phyloP scores from a whole-genome alignment of 2,329 filamentous ascomycete species.

The Colletotrichum acutatum region DNA sequence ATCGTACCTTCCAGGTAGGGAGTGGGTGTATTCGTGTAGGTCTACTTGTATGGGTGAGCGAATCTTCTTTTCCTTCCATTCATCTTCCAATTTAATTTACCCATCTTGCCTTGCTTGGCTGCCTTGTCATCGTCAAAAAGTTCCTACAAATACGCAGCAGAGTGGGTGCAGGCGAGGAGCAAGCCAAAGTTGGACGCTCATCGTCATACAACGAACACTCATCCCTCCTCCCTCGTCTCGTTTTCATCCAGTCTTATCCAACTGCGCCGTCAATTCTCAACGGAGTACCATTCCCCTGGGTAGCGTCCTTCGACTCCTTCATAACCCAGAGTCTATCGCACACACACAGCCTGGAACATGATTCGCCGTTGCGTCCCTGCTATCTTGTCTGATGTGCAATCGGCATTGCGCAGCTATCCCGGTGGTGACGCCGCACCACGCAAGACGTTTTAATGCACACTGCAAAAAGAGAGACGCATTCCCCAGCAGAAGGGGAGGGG shows the following conservation, averaged over 20 bases:
- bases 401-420: constrained; percentile 1
- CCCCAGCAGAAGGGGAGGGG: neutral
- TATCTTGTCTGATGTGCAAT: constrained; percentile 1
- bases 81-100: neutral
- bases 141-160: neutral
- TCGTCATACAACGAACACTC: neutral
- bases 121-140: neutral
- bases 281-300: neutral
- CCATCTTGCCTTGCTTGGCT: neutral
- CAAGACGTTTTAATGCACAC: constrained; percentile 5
- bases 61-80: neutral
- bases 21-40: neutral
- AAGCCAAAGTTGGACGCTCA: neutral
- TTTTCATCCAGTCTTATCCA: neutral
- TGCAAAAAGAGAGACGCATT: neutral
- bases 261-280: neutral
- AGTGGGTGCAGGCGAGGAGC: neutral
- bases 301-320: neutral
- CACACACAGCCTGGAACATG: too few relatives aligned
- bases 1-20: too few relatives aligned
- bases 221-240: neutral
- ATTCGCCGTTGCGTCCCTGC: constrained; percentile 7
- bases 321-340: too few relatives aligned
- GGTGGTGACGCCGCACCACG: neutral
- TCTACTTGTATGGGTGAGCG: neutral